A percentile compares a stretch with the other conserved stretches of the same genome.
Conservation (phyloP, 148 eudicot species). For the Chenopodium berlandieri region DNA sequence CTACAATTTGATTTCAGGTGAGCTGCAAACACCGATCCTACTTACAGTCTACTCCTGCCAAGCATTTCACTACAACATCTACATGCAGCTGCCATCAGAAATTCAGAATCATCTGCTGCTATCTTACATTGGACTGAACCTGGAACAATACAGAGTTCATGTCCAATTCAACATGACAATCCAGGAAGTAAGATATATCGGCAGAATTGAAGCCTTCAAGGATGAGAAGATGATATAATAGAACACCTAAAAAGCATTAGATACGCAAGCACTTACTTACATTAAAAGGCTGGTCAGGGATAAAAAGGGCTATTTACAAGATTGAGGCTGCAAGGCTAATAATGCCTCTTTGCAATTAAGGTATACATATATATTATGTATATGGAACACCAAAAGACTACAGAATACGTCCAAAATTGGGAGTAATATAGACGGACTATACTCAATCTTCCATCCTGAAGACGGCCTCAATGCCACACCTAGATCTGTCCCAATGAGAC, state of each 20-base stretch:
- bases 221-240: neutral
- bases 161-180: neutral
- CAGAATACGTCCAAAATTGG: conserved; percentile 47
- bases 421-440: conserved; percentile 27
- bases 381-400: conserved; percentile 31
- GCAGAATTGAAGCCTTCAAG: neutral
- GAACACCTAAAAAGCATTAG: conserved; percentile 22
- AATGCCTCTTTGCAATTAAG: conserved; percentile 30
- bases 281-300: conserved; percentile 34
- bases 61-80: neutral
- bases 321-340: conserved; percentile 21
- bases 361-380: conserved; percentile 31
- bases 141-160: neutral
- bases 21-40: neutral
- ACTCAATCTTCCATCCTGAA: conserved; percentile 9
- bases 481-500: conserved; percentile 14
- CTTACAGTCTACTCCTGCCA: neutral
- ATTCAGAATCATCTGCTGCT: conserved; percentile 4
- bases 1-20: neutral
- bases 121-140: neutral
- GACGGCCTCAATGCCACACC: conserved; percentile 24
- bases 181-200: neutral
- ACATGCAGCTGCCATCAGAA: conserved; percentile 1
- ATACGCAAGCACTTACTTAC: conserved; percentile 44
- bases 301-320: conserved; percentile 37